These are phyloP conservation scores for Trichopus zeylanicus DNA, from an alignment of 116 monocot species.

Conservation along the genomic window DNA sequence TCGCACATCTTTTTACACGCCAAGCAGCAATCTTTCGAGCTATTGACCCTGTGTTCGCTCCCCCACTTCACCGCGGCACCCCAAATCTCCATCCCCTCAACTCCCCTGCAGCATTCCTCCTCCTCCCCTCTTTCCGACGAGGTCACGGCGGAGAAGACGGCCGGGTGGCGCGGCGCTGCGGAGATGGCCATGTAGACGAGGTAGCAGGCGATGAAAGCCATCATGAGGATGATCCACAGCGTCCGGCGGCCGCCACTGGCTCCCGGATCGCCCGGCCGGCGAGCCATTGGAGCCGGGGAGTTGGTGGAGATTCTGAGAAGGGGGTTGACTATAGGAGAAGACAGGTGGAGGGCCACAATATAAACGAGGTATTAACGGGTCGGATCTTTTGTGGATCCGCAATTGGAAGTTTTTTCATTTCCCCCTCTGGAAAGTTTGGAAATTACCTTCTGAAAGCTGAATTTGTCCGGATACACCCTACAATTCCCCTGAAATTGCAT, in stretches of 20 bases:
- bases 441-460: no score
- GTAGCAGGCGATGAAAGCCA: slow-evolving; percentile 22
- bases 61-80: slow-evolving; percentile 84
- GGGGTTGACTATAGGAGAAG: no score
- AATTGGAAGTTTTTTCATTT: no score
- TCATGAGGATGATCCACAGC: slow-evolving; percentile 20
- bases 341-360: no score
- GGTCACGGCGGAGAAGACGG: not conserved
- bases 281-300: slow-evolving; percentile 8
- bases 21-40: slow-evolving; percentile 61
- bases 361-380: no score
- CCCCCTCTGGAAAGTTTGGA: no score
- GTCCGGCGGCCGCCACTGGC: slow-evolving; percentile 12
- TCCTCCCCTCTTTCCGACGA: slow-evolving; percentile 6
- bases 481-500: no score
- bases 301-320: no score
- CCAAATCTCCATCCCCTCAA: slow-evolving; percentile 75
- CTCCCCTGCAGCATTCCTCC: slow-evolving; percentile 72
- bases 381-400: no score
- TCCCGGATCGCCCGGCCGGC: slow-evolving; percentile 8
- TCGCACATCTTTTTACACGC: slow-evolving; percentile 82
- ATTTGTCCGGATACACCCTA: no score
- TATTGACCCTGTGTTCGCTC: slow-evolving; percentile 55
- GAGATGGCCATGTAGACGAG: slow-evolving; percentile 41
- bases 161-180: not conserved